Evolutionary conservation across 2,329 filamentous ascomycete genomes (phyloP).

Genomic region (Phaeophleospora eucalypticola): DNA sequence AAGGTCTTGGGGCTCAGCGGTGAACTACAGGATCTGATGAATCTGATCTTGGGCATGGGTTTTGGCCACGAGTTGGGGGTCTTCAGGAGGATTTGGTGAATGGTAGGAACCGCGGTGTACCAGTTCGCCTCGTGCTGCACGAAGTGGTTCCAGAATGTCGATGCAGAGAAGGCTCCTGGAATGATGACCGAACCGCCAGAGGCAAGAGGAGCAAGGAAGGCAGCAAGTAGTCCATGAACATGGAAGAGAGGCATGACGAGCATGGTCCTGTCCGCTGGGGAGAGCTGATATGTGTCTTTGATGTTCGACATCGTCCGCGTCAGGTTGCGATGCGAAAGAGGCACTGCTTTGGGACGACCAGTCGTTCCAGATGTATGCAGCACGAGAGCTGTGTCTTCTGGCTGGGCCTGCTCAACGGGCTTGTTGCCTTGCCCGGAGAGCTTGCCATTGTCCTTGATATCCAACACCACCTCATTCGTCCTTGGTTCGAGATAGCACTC

Average conservation of each 20-base stretch:
- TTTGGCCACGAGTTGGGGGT: slow-evolving; percentile 56
- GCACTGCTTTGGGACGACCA: slow-evolving; percentile 78
- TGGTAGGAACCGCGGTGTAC: slow-evolving; percentile 91
- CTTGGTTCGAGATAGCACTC: slow-evolving; percentile 72
- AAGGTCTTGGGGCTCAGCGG: slow-evolving; percentile 78
- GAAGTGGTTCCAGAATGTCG: slow-evolving; percentile 79
- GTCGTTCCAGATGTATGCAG: slow-evolving; percentile 83
- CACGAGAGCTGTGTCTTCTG: slow-evolving; percentile 75
- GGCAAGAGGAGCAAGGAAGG: slow-evolving; percentile 70
- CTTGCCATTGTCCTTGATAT: slow-evolving; percentile 72
- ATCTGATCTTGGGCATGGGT: slow-evolving; percentile 69
- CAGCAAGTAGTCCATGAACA: slow-evolving; percentile 82
- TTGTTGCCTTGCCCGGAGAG: slow-evolving; percentile 51
- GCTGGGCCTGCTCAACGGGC: slow-evolving; percentile 53
- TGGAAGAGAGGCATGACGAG: slow-evolving; percentile 90
- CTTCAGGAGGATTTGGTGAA: slow-evolving; percentile 83
- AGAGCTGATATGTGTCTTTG: slow-evolving; percentile 69
- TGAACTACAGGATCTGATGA: slow-evolving; percentile 83
- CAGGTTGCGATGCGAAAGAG: slow-evolving; percentile 75
- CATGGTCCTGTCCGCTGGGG: slow-evolving; percentile 69
- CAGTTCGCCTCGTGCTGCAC: slow-evolving; percentile 71
- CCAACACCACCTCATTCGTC: slow-evolving; percentile 63
- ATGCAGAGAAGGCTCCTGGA: slow-evolving; percentile 73
- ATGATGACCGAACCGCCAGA: slow-evolving; percentile 77
- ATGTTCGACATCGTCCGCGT: slow-evolving; percentile 82